phyloP scores from a whole-genome alignment of 2,329 filamentous ascomycete species.

The Arthrobotrys entomopaga region DNA sequence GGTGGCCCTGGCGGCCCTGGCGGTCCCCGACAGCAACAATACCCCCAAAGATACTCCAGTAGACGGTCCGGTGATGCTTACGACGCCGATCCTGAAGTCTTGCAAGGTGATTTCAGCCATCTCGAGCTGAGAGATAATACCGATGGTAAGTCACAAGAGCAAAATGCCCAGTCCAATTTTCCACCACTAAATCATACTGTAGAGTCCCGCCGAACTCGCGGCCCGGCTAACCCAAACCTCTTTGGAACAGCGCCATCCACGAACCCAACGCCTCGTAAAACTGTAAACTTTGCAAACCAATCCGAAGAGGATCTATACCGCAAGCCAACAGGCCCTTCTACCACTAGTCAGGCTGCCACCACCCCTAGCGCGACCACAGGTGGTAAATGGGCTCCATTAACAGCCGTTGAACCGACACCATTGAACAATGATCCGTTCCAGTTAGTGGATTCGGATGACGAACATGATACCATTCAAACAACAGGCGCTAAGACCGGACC shows the following conservation, averaged over 20 bases:
- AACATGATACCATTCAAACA: conserved; percentile 76
- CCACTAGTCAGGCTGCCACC: conserved; percentile 56
- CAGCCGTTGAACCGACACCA: conserved; percentile 82
- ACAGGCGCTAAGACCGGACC: conserved; percentile 60
- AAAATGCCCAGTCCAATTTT: background rate
- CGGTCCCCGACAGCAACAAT: conserved; percentile 58
- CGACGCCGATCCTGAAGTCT: conserved; percentile 89
- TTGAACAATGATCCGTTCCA: conserved; percentile 98
- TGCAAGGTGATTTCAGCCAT: conserved; percentile 85
- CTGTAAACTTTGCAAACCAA: conserved; percentile 68
- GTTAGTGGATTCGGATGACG: conserved; percentile 92
- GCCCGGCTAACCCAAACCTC: conserved; percentile 78
- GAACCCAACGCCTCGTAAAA: conserved; percentile 64
- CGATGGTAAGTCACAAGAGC: conserved; percentile 62
- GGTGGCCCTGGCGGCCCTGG: conserved; percentile 61
- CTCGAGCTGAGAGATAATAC: conserved; percentile 71
- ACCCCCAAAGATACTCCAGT: conserved; percentile 77
- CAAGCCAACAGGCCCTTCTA: conserved; percentile 65
- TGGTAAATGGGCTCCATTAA: conserved; percentile 98
- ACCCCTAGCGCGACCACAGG: conserved; percentile 60
- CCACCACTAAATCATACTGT: conserved; percentile 60
- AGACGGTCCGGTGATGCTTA: conserved; percentile 76
- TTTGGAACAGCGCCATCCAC: conserved; percentile 75
- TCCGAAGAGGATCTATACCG: conserved; percentile 63
- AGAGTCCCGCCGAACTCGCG: conserved; percentile 70